Evolutionary conservation across 1,139 yeast species (phyloP), one percentile per base, ranked within the genome.

Genomic region (Diutina siamensis): DNA sequence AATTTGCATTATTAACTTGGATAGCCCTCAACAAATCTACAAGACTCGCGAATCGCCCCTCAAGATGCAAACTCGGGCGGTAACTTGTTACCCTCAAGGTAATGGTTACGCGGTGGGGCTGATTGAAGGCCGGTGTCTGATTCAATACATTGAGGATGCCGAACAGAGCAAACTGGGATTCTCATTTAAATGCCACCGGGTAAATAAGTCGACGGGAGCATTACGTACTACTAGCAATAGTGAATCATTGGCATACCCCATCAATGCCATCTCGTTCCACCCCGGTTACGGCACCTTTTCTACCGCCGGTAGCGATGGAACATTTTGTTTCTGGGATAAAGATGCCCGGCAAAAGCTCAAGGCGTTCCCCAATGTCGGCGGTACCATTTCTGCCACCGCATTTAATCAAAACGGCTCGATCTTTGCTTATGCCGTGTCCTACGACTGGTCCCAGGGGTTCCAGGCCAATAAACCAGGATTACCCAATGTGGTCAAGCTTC

Each of bases 121-220:
- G 2, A 79, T 92, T 46, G 99, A 92, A 65, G 98, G 98, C 22
- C 74, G 99, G 54, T 88, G 97, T 64, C 95, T 95, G n/a, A 82
- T 94, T 55, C 95, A 88, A 58, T 92, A 89, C 62, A 78, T 92
- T 47, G 95, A 86, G 54, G 96, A 87, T 38, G 72, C 72, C 45
- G 86, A 83, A 56, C 94, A 86, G 57, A 72, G 73, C 48, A 74
- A 77, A 55, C 63, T 64, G 44, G 94, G 92, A 2, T 94, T 92
- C 60, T 82, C 96, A 4, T 94, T 92, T 73, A 85, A 88, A 61
- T 94, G 99, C 63, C 98, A 92, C 60, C 79, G 99, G 52, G 80
- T 76, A 52, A 70, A 61, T 65, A 51, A 59, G 27, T 64, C 62
- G 42, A 61, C 66, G 38, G 67, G 71, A 44, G 49, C 65, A 9